Conservation (phyloP, 2,329 filamentous ascomycete genomes). For the Colletotrichum musae region DNA sequence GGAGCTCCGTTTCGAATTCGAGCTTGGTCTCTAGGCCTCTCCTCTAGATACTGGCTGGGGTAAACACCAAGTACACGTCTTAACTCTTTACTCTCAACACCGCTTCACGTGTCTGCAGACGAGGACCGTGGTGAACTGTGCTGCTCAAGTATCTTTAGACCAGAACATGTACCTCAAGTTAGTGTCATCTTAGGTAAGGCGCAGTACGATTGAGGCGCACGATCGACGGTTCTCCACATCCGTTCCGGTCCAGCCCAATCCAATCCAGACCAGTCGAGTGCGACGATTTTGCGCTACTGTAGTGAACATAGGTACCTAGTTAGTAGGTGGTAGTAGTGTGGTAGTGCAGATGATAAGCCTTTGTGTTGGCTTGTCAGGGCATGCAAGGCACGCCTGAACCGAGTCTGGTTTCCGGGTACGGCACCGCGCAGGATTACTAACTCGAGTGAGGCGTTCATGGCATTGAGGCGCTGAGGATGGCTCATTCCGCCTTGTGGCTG, state of each 20-base stretch:
- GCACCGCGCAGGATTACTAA: not conserved
- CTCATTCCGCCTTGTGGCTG: constrained; percentile 35
- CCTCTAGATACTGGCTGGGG: not conserved
- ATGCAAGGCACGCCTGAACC: constrained; percentile 31
- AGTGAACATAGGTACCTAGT: not conserved
- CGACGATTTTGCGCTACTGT: not conserved
- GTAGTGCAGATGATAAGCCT: not conserved
- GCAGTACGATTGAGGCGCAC: not conserved
- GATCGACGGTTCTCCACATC: not conserved
- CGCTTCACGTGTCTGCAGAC: constrained; percentile 2
- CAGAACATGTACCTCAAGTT: constrained; percentile 7
- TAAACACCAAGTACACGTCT: constrained; percentile 1
- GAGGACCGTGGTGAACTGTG: constrained; percentile 21
- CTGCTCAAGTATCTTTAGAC: not conserved
- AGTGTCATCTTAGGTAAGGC: constrained; percentile 21
- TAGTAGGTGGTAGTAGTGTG: too few species aligned
- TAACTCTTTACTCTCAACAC: not conserved
- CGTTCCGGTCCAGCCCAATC: not conserved
- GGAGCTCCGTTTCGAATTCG: constrained; percentile 27
- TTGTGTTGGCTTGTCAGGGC: constrained; percentile 2
- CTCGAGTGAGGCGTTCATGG: constrained; percentile 37
- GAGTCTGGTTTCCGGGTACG: not conserved
- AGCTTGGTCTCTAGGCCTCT: constrained; percentile 29
- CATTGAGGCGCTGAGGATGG: constrained; percentile 20
- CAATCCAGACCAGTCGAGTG: too few species aligned